Percentiles rank a stretch among this genome's conserved stretches.
Conservation (phyloP, 2,329 filamentous ascomycete species). For the Calonectria pseudoturangicola region DNA sequence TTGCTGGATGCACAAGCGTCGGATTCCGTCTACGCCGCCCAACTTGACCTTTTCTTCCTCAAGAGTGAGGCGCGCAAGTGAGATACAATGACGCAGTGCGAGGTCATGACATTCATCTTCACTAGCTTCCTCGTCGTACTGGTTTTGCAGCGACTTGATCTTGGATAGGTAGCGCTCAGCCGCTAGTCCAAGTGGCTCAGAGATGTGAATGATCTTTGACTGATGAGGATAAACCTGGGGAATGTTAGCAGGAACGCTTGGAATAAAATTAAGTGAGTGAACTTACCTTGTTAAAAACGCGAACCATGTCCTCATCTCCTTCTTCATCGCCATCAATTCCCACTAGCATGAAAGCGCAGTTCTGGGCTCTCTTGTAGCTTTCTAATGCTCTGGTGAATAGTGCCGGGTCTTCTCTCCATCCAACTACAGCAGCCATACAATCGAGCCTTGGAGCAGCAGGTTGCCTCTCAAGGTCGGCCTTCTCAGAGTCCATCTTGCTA, state of each 20-base stretch:
- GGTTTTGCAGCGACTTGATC: conserved; percentile 40
- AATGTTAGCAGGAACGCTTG: background rate
- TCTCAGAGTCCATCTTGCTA: conserved; percentile 22
- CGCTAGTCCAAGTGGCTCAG: conserved; percentile 49
- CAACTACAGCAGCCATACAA: conserved; percentile 52
- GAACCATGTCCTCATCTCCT: conserved; percentile 50
- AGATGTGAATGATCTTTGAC: conserved; percentile 47
- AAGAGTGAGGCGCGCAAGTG: conserved; percentile 47
- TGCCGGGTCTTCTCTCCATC: conserved; percentile 51
- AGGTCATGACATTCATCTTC: conserved; percentile 43
- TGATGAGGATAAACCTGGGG: conserved; percentile 48
- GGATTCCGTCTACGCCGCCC: conserved; percentile 37
- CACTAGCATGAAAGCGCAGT: conserved; percentile 48
- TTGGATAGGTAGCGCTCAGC: conserved; percentile 47
- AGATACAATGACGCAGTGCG: conserved; percentile 50
- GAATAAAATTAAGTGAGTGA: background rate
- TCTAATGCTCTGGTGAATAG: conserved; percentile 49
- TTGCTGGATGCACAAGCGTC: conserved; percentile 50
- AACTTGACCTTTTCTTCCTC: conserved; percentile 46
- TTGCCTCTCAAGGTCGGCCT: background rate
- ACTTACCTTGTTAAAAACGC: conserved; percentile 49
- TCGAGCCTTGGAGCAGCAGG: conserved; percentile 41
- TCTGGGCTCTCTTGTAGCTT: conserved; percentile 47
- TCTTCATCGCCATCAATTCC: conserved; percentile 52
- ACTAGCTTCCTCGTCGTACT: conserved; percentile 39